Evolutionary conservation across 2,329 filamentous ascomycete genomes (phyloP), one percentile per base, ranked within the genome.

Genomic region (Cordyceps javanica): DNA sequence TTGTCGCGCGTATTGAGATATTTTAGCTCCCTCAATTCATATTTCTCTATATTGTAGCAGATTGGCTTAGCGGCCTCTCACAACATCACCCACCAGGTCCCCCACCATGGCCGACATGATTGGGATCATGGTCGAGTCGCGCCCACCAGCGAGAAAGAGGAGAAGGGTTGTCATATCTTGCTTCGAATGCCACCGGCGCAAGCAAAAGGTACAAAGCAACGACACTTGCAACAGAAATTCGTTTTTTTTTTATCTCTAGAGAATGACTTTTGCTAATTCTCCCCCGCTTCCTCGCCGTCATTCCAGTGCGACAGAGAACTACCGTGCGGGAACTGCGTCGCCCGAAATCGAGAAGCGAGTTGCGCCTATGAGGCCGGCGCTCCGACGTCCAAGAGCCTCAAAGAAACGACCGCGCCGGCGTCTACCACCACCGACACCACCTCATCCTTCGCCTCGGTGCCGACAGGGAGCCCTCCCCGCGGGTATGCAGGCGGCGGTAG

Each of bases 181-280:
- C 63, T 82, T 78, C 11, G 83, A 87, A 66, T 87, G 83, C 62
- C 83, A 86, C 68, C 75, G 83, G 60, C 76, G 83, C 60, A 87
- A 87, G 66, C 82, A 85, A 66, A 83, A 83, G 75, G 80, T 80
- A 45, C 48, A 25, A 5, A n/a, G n/a, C n/a, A n/a, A n/a, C n/a
- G n/a, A n/a, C n/a, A n/a, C n/a, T n/a, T n/a, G n/a, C n/a, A n/a
- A n/a, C n/a, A n/a, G n/a, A n/a, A n/a, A n/a, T n/a, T n/a, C n/a
- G n/a, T n/a, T n/a, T n/a, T n/a, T n/a, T n/a, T n/a, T n/a, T n/a
- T n/a, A n/a, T n/a, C n/a, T n/a, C n/a, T n/a, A n/a, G n/a, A n/a
- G n/a, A n/a, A n/a, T n/a, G n/a, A n/a, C n/a, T n/a, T n/a, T 32
- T 34, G 34, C 54, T 41, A 49, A 49, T 26, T 10, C 19, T n/a